Evolutionary conservation across 805 yeast genomes (phyloP).

Genomic region (Barnettozyma siamensis): DNA sequence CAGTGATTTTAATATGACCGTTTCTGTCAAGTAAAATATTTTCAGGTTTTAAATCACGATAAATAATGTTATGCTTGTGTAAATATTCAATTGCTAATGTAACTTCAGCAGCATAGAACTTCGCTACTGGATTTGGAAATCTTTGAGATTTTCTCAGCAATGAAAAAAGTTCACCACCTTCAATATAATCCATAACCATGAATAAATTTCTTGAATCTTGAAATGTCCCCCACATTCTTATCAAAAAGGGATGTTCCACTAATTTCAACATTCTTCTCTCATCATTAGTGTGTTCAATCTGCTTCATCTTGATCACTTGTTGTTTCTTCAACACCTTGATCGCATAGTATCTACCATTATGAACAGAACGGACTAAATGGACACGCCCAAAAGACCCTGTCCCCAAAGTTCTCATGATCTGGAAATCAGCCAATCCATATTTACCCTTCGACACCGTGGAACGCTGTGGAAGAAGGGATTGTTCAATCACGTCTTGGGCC

Average conservation of each 20-base stretch:
- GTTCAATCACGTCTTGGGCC: constrained; percentile 13
- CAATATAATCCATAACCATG: constrained; percentile 95
- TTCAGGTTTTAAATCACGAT: constrained; percentile 91
- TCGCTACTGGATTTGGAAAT: constrained; percentile 94
- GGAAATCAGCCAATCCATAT: constrained; percentile 74
- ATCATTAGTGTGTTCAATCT: constrained; percentile 93
- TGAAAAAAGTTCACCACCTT: constrained; percentile 91
- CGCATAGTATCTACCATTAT: constrained; percentile 91
- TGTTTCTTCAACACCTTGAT: constrained; percentile 83
- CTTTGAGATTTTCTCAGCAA: constrained; percentile 81
- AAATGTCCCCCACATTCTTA: constrained; percentile 95
- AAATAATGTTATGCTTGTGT: constrained; percentile 79
- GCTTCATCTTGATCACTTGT: constrained; percentile 87
- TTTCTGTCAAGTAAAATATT: constrained; percentile 81
- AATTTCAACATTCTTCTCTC: constrained; percentile 84
- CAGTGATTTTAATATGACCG: constrained; percentile 89
- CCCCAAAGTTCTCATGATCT: constrained; percentile 81
- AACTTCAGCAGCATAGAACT: constrained; percentile 94
- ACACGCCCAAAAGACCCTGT: constrained; percentile 96
- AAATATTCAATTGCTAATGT: constrained; percentile 77
- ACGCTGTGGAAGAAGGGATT: constrained; percentile 22
- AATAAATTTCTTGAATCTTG: constrained; percentile 81
- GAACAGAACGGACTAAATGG: constrained; percentile 80
- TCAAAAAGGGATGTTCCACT: constrained; percentile 85
- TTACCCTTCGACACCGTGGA: constrained; percentile 48